Conservation (phyloP, 192 early-diverging fungal genomes). For the Kickxella alabastrina region DNA sequence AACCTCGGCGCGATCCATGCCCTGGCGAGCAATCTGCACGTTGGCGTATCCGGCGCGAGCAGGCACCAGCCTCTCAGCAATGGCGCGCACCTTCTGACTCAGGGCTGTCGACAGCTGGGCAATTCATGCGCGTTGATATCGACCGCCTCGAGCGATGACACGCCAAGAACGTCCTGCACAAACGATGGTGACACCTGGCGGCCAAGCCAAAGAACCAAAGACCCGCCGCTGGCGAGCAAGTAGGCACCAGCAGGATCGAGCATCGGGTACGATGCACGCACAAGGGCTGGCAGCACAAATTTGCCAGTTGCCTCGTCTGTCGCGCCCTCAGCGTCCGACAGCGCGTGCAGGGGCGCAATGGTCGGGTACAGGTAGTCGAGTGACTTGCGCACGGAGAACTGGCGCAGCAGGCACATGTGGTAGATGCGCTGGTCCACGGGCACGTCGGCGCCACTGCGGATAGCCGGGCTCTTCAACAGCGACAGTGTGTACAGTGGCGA, state of each 20-base stretch:
- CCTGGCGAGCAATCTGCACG: constrained; percentile 77
- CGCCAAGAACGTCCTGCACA: constrained; percentile 79
- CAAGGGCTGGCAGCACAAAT: constrained; percentile 61
- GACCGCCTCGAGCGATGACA: constrained; percentile 64
- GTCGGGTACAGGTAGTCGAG: constrained; percentile 81
- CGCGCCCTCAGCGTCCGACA: constrained; percentile 51
- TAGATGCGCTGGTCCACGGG: constrained; percentile 78
- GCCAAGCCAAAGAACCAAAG: constrained; percentile 85
- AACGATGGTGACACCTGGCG: constrained; percentile 59
- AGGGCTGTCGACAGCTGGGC: constrained; percentile 62
- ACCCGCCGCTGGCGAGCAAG: constrained; percentile 78
- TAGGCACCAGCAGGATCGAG: constrained; percentile 77
- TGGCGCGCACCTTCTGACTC: constrained; percentile 62
- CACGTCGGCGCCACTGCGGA: constrained; percentile 72
- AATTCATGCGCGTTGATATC: constrained; percentile 52
- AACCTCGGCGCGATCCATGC: constrained; percentile 74
- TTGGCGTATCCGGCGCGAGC: constrained; percentile 63
- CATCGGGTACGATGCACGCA: constrained; percentile 74
- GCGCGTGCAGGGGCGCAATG: constrained; percentile 66
- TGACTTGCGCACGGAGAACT: constrained; percentile 69
- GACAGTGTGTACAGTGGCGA: constrained; percentile 82
- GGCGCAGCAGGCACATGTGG: constrained; percentile 74
- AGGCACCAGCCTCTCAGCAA: constrained; percentile 61
- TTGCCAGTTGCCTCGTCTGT: constrained; percentile 48
- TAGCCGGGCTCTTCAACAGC: constrained; percentile 77